These are phyloP conservation scores for Lactarius psammicola DNA, from an alignment of 768 basidiomycete genomes.

Conservation along the genomic window DNA sequence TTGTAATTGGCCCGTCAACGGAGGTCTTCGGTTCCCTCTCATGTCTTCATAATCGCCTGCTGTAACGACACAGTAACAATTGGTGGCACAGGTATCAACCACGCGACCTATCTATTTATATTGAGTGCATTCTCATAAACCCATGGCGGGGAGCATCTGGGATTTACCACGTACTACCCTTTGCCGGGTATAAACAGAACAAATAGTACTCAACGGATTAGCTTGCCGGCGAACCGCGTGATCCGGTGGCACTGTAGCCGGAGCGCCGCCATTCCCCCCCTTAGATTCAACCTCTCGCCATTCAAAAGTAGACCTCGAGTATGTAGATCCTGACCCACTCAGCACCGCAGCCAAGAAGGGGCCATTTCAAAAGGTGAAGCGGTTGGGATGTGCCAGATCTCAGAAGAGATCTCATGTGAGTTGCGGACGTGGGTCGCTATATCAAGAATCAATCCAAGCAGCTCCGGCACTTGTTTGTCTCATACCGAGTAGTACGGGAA, in stretches of 20 bases:
- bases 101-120: not conserved
- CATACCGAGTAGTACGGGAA: not conserved
- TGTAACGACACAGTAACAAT: not conserved
- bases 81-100: not conserved
- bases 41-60: not conserved
- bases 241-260: not conserved
- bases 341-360: not conserved
- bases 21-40: not conserved
- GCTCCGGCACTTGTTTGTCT: not conserved
- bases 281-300: not conserved
- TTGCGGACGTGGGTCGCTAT: not conserved
- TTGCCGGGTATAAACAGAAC: not conserved
- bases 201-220: not conserved
- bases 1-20: constrained; percentile 3
- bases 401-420: not conserved
- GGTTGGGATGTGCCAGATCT: not conserved
- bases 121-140: not conserved
- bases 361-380: not conserved
- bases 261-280: not conserved
- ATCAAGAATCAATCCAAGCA: not conserved
- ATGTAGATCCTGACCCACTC: not conserved
- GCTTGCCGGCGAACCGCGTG: not conserved
- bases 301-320: not conserved
- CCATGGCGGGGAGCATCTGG: not conserved
- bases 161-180: not conserved